Percentiles rank a stretch among this genome's conserved stretches.
Evolutionary conservation across 805 yeast genomes (phyloP).

Genomic region (Pichia manshurica): DNA sequence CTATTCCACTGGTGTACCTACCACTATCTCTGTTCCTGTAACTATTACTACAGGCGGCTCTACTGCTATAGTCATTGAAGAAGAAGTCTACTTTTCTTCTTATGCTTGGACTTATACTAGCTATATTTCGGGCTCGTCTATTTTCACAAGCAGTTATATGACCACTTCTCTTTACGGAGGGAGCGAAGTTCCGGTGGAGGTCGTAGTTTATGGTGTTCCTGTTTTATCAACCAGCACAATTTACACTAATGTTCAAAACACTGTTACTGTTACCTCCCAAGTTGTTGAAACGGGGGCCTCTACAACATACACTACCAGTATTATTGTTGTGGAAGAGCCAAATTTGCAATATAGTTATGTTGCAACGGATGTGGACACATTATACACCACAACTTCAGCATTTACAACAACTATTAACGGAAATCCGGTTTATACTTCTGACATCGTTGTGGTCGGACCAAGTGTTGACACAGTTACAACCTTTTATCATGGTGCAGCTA

Average conservation of each 20-base stretch:
- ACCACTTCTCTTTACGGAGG: not conserved
- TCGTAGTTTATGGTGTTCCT: slow-evolving; percentile 5
- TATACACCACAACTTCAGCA: not conserved
- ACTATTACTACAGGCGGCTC: slow-evolving; percentile 3
- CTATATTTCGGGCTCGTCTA: not conserved
- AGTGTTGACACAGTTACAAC: slow-evolving; percentile 1
- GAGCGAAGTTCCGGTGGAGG: not conserved
- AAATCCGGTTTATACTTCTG: not conserved
- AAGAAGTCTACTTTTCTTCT: no score
- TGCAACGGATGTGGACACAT: not conserved
- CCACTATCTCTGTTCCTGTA: not conserved
- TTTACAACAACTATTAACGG: slow-evolving; percentile 4
- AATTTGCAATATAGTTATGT: slow-evolving; percentile 2
- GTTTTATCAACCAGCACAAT: slow-evolving; percentile 1
- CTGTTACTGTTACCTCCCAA: not conserved
- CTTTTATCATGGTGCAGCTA: not conserved
- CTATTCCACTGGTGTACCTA: no score
- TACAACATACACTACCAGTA: not conserved
- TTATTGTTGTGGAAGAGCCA: slow-evolving; percentile 7
- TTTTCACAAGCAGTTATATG: not conserved
- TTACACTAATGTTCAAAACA: no score
- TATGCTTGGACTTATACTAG: not conserved
- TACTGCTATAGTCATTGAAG: not conserved
- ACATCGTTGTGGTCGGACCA: slow-evolving; percentile 8
- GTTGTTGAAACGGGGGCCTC: not conserved